Conservation (phyloP, 768 basidiomycete species). For the Multifurca ochricompacta region DNA sequence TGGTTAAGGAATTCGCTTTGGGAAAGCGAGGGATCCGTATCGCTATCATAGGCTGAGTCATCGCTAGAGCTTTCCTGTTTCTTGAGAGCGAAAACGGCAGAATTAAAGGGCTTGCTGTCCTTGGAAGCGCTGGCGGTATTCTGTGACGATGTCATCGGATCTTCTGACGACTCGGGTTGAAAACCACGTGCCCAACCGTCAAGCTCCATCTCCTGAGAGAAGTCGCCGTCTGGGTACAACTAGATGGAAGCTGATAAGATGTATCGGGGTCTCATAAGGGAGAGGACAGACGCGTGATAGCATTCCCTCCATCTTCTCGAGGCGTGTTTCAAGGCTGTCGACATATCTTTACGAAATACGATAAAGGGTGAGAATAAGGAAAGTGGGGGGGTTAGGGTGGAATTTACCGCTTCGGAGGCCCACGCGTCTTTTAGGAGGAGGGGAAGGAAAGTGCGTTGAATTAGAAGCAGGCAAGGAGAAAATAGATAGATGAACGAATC, state of each 20-base stretch:
- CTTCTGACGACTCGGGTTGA: constrained; percentile 8
- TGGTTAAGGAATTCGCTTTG: background rate
- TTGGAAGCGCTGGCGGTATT: background rate
- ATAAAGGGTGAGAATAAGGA: background rate
- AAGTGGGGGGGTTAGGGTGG: background rate
- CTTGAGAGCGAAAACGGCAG: background rate
- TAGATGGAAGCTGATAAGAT: background rate
- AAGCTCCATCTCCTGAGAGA: constrained; percentile 20
- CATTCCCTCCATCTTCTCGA: constrained; percentile 22
- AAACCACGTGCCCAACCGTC: constrained; percentile 14
- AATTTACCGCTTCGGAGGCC: constrained; percentile 19
- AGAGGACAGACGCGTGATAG: constrained; percentile 11
- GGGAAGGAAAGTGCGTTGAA: background rate
- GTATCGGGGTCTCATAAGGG: background rate
- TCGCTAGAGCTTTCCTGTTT: background rate
- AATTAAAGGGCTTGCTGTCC: background rate
- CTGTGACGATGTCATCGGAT: background rate
- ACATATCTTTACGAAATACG: constrained; percentile 9
- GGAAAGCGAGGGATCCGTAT: background rate
- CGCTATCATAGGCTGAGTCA: background rate
- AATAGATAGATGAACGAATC: background rate
- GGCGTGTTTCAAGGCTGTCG: constrained; percentile 19
- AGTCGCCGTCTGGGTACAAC: constrained; percentile 19
- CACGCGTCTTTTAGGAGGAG: constrained; percentile 14
- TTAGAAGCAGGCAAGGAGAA: background rate